Percentiles rank a stretch among this genome's conserved stretches.
Evolutionary conservation across 2,329 filamentous ascomycete species (phyloP).

Genomic region (Pseudogymnoascus sp.): DNA sequence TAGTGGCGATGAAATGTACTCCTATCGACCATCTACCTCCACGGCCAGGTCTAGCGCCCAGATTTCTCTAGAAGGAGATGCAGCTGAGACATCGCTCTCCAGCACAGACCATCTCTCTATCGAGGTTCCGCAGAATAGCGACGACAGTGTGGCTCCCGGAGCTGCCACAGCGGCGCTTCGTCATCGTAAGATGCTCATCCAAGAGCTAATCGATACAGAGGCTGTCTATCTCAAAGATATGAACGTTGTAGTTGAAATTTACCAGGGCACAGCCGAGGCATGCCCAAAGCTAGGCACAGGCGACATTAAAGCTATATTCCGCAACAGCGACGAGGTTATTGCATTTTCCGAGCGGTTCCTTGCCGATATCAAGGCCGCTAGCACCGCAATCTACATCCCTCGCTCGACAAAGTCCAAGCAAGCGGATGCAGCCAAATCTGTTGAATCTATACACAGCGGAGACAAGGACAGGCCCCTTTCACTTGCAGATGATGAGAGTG

Average conservation of each 20-base stretch:
- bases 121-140: conserved; percentile 16
- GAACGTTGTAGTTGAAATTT: conserved; percentile 96
- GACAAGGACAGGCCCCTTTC: conserved; percentile 8
- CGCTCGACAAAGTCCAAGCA: conserved; percentile 34
- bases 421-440: conserved; percentile 20
- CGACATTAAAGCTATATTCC: conserved; percentile 84
- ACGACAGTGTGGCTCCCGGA: conserved; percentile 37
- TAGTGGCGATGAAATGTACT: conserved; percentile 25
- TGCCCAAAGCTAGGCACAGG: conserved; percentile 71
- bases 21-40: conserved; percentile 23
- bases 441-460: conserved; percentile 16
- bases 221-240: conserved; percentile 86
- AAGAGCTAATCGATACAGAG: conserved; percentile 89
- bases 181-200: conserved; percentile 76
- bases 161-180: conserved; percentile 64
- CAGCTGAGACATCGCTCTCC: background rate
- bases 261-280: conserved; percentile 82
- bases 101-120: conserved; percentile 10
- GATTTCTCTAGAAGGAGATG: conserved; percentile 18
- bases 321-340: conserved; percentile 86
- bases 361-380: conserved; percentile 70
- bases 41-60: conserved; percentile 27
- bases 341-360: conserved; percentile 76
- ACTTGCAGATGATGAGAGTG: background rate
- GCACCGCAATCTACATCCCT: conserved; percentile 69